phyloP scores from a whole-genome alignment of 1,284 basidiomycete genomes.

The Heimioporus retisporus region DNA sequence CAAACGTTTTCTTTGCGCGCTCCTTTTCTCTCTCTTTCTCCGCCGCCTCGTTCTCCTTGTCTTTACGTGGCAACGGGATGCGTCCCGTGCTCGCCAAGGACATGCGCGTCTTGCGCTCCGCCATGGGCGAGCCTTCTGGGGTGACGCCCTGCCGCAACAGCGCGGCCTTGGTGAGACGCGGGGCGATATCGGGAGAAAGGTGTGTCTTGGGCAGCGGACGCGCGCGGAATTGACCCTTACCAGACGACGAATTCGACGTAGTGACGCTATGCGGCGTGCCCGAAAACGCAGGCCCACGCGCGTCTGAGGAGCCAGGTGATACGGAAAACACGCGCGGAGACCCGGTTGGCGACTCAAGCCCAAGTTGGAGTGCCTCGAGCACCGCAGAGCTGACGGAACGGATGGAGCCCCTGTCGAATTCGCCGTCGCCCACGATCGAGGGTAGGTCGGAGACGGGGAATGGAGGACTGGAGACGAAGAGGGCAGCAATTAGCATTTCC shows the following conservation, averaged over 20 bases:
- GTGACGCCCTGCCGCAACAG: slow-evolving; percentile 73
- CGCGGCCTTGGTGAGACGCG: slow-evolving; percentile 82
- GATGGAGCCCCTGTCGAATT: slow-evolving; percentile 52
- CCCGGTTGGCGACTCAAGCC: slow-evolving; percentile 51
- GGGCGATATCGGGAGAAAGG: slow-evolving; percentile 73
- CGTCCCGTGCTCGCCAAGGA: slow-evolving; percentile 44
- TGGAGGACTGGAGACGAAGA: slow-evolving; percentile 83
- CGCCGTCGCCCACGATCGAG: slow-evolving; percentile 46
- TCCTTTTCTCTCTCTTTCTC: slow-evolving; percentile 67
- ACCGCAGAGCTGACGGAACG: slow-evolving; percentile 59
- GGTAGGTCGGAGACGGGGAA: slow-evolving; percentile 77
- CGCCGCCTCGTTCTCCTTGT: slow-evolving; percentile 34
- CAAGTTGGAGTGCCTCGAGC: slow-evolving; percentile 55
- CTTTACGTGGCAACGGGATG: slow-evolving; percentile 36
- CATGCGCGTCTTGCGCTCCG: slow-evolving; percentile 38
- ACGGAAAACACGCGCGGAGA: slow-evolving; percentile 56
- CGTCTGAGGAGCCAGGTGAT: slow-evolving; percentile 48
- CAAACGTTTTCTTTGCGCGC: slow-evolving; percentile 69
- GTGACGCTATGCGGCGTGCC: slow-evolving; percentile 29
- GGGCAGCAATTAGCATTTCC: slow-evolving; percentile 78
- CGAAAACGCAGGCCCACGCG: slow-evolving; percentile 31
- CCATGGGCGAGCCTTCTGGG: slow-evolving; percentile 42
- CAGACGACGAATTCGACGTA: slow-evolving; percentile 43
- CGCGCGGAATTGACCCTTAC: slow-evolving; percentile 72
- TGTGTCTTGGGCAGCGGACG: slow-evolving; percentile 75